Conservation (phyloP, 2,329 filamentous ascomycete species). For the Monilinia fructicola region DNA sequence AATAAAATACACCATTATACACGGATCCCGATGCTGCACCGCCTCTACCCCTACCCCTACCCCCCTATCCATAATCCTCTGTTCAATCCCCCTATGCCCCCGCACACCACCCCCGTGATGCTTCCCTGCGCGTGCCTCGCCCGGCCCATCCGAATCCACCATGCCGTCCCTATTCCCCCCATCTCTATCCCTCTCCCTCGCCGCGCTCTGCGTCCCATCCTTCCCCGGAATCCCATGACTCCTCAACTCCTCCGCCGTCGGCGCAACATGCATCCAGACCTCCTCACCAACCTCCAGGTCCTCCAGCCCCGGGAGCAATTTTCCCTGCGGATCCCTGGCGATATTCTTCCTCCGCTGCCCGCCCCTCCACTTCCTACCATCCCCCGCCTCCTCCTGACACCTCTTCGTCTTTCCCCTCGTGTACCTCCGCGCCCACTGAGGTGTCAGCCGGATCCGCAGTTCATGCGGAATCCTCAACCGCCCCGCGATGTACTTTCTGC, state of each 20-base stretch:
- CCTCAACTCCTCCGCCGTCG: constrained; percentile 41
- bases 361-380: background rate
- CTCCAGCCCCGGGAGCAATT: constrained; percentile 42
- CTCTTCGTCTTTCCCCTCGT: constrained; percentile 34
- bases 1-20: no score
- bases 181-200: constrained; percentile 13
- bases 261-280: constrained; percentile 54
- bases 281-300: constrained; percentile 44
- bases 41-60: background rate
- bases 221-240: constrained; percentile 25
- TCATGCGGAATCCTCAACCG: constrained; percentile 55
- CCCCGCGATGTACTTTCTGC: constrained; percentile 58
- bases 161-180: constrained; percentile 5
- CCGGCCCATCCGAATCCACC: background rate
- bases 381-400: background rate
- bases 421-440: constrained; percentile 31
- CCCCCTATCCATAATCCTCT: constrained; percentile 18
- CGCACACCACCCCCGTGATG: constrained; percentile 2
- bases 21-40: no score
- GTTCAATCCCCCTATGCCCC: constrained; percentile 17
- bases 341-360: constrained; percentile 39
- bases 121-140: background rate
- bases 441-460: constrained; percentile 20
- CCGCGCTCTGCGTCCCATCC: constrained; percentile 3
- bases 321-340: constrained; percentile 44